Evolutionary conservation across 768 basidiomycete species (phyloP), one percentile per base, ranked within the genome.

Genomic region (Mrakia blollopis): DNA sequence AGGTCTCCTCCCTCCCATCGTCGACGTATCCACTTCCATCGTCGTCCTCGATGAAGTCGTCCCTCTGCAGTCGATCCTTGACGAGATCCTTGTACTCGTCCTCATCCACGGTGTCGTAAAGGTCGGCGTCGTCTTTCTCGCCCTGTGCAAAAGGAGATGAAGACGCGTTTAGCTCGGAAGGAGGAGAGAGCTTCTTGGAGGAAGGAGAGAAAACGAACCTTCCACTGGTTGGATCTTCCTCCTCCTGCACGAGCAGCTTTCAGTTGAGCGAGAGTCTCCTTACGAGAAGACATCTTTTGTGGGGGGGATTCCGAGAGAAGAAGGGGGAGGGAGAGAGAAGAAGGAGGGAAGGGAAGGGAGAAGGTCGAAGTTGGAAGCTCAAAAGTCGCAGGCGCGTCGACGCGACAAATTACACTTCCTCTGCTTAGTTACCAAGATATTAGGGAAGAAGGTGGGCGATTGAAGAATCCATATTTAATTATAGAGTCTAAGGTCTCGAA

Each of bases 1-100:
- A 98, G 25, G 60, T n/a, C 81, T 96, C 94, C 77, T 98, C 97
- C 89, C 94, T 90, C 7, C 97, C 97, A 81, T 97, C 93, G 85
- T 99, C 97, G 83, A 91, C 90, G 81, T 99, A 98, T 8, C 93
- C 97, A 21, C 86, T 88, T 0, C 91, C 88, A 37, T 94, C 94
- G 85, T 98, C 97, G 81, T 98, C 97, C 52, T 91, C 90, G 28
- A 98, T 92, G 79, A 99, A 99, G 83, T 99, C 97, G 79, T 98
- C 94, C 80, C 86, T 86, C 77, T 92, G 90, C 10, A 97, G 86
- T 25, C 97, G 87, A 0, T 90, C 89, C 74, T 87, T 88, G 7
- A 99, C 97, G 74, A 99, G 91, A 28, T 87, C 86, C 80, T 87
- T 88, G 83, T 98, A 99, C 80, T 94, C 90, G 14, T 92, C 92